These are phyloP conservation scores for Echeveria elegans DNA, from an alignment of 164 flowering plant species.

Conservation along the genomic window DNA sequence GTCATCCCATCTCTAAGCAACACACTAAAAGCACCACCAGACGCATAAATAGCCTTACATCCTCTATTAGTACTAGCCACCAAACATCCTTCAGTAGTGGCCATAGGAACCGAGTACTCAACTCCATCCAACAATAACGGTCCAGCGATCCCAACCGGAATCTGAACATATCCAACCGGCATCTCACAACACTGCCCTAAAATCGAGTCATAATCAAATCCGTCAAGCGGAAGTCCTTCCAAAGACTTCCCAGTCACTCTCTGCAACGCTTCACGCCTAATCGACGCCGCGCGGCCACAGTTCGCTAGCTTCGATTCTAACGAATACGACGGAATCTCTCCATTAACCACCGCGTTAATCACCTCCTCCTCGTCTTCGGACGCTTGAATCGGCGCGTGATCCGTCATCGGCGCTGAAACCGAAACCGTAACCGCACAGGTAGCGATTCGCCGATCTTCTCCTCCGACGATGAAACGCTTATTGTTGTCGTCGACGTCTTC, in stretches of 20 bases:
- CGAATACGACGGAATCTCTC: too few relatives aligned
- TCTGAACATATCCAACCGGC: slow-evolving; percentile 89
- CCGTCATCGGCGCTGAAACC: slow-evolving; percentile 12
- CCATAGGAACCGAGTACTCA: slow-evolving; percentile 79
- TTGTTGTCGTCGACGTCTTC: slow-evolving; percentile 18
- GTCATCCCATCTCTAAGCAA: slow-evolving; percentile 66
- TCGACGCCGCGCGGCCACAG: slow-evolving; percentile 60
- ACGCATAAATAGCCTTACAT: too few relatives aligned
- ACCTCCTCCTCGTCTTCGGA: slow-evolving; percentile 60
- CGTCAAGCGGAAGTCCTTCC: slow-evolving; percentile 58
- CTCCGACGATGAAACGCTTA: slow-evolving; percentile 10
- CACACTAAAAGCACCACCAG: too few relatives aligned
- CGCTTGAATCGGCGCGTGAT: slow-evolving; percentile 5
- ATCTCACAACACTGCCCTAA: slow-evolving; percentile 93
- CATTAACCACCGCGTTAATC: slow-evolving; percentile 50
- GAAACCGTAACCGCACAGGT: too few relatives aligned
- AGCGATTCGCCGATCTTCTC: slow-evolving; percentile 17
- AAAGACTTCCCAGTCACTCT: slow-evolving; percentile 51
- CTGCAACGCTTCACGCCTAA: slow-evolving; percentile 72
- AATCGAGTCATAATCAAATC: too few relatives aligned
- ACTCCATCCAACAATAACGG: too few relatives aligned
- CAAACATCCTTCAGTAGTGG: slow-evolving; percentile 75
- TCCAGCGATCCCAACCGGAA: too few relatives aligned
- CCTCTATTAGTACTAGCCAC: slow-evolving; percentile 69
- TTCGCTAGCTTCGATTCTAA: slow-evolving; percentile 72